Conservation (phyloP, 768 basidiomycete genomes). For the Russula sp. region DNA sequence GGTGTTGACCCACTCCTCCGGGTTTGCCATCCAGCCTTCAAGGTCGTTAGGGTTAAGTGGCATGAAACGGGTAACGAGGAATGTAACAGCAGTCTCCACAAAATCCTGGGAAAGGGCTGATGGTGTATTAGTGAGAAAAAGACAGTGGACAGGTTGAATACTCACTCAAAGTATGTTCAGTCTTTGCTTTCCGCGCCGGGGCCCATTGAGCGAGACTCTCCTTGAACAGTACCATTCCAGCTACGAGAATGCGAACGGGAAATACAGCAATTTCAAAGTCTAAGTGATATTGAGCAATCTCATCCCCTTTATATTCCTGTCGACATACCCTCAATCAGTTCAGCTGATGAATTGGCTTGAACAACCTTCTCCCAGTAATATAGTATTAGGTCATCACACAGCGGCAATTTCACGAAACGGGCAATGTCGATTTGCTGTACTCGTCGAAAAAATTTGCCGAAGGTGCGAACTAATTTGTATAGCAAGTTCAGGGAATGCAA, state of each 20-base stretch:
- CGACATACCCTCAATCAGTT: constrained; percentile 47
- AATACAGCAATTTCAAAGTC: constrained; percentile 59
- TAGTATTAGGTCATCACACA: constrained; percentile 58
- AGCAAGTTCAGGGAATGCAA: constrained; percentile 46
- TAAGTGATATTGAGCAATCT: constrained; percentile 25
- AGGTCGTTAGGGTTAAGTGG: constrained; percentile 78
- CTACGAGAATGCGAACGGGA: constrained; percentile 74
- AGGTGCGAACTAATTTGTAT: constrained; percentile 59
- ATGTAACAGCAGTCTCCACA: constrained; percentile 62
- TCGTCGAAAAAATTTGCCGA: constrained; percentile 77
- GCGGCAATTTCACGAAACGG: constrained; percentile 57
- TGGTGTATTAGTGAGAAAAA: constrained; percentile 15
- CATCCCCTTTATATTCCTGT: neutral
- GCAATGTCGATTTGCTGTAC: constrained; percentile 53
- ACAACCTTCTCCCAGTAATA: constrained; percentile 81
- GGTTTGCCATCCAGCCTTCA: constrained; percentile 77
- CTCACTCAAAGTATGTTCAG: constrained; percentile 52
- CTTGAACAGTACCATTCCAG: constrained; percentile 81
- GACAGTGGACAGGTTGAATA: neutral
- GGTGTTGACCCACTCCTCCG: constrained; percentile 89
- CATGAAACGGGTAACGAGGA: constrained; percentile 80
- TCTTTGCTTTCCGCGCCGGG: constrained; percentile 52
- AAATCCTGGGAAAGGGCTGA: constrained; percentile 60
- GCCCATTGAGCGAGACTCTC: constrained; percentile 77
- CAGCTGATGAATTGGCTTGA: constrained; percentile 50